These are phyloP conservation scores for Trichoderma semiorbis DNA, from an alignment of 2,329 filamentous ascomycete genomes.

Conservation along the genomic window DNA sequence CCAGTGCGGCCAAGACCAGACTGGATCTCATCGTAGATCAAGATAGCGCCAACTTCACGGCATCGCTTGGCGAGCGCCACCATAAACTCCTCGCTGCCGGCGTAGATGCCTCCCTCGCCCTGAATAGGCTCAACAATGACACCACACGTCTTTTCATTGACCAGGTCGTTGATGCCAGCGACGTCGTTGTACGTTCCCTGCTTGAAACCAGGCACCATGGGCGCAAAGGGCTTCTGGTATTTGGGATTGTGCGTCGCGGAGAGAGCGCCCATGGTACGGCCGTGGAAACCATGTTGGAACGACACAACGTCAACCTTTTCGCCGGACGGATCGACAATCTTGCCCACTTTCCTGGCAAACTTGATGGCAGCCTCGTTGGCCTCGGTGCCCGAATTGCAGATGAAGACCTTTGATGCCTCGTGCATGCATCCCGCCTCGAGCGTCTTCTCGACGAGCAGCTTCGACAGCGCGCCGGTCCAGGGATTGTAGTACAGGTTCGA, in stretches of 20 bases:
- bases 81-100: slow-evolving; percentile 79
- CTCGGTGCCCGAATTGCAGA: slow-evolving; percentile 95
- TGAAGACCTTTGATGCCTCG: slow-evolving; percentile 74
- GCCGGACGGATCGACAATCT: slow-evolving; percentile 66
- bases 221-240: slow-evolving; percentile 91
- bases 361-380: slow-evolving; percentile 98
- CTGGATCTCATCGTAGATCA: slow-evolving; percentile 97
- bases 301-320: slow-evolving; percentile 82
- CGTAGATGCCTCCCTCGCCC: slow-evolving; percentile 89
- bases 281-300: slow-evolving; percentile 91
- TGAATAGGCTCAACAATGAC: slow-evolving; percentile 97
- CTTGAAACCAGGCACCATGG: slow-evolving; percentile 91
- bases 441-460: slow-evolving; percentile 80
- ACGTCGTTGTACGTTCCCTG: slow-evolving; percentile 86
- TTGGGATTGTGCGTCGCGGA: slow-evolving; percentile 98
- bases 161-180: slow-evolving; percentile 63
- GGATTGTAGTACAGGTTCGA: slow-evolving; percentile 97
- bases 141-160: slow-evolving; percentile 84
- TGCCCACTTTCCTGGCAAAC: slow-evolving; percentile 89
- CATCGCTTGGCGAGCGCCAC: slow-evolving; percentile 78
- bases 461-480: slow-evolving; percentile 87
- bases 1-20: slow-evolving; percentile 88
- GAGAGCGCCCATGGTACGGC: slow-evolving; percentile 89
- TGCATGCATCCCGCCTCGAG: slow-evolving; percentile 76
- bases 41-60: slow-evolving; percentile 78